A percentile compares a stretch with the other conserved stretches of the same genome.
Conservation (phyloP, 2,329 filamentous ascomycete species). For the Triangularia setosa region DNA sequence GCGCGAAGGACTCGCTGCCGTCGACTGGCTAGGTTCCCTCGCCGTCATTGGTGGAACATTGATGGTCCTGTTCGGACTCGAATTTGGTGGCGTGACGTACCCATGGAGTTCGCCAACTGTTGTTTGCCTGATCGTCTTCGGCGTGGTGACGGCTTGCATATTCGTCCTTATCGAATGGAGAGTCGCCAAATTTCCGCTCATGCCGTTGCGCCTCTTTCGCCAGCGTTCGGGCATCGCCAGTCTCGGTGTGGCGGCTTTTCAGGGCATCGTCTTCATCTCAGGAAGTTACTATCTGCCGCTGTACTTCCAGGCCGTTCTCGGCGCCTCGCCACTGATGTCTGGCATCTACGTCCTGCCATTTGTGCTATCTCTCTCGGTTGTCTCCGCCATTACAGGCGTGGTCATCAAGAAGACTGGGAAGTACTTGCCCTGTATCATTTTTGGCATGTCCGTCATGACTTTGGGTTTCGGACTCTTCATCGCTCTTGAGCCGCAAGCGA, state of each 20-base stretch:
- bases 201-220: slow-evolving; percentile 61
- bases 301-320: slow-evolving; percentile 67
- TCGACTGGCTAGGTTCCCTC: slow-evolving; percentile 59
- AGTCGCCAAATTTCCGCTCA: slow-evolving; percentile 63
- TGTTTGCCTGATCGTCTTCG: slow-evolving; percentile 60
- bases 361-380: slow-evolving; percentile 44
- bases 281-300: slow-evolving; percentile 69
- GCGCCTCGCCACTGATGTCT: slow-evolving; percentile 57
- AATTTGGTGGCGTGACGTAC: slow-evolving; percentile 61
- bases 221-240: slow-evolving; percentile 53
- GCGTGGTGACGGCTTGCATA: slow-evolving; percentile 43
- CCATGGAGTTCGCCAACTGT: slow-evolving; percentile 61
- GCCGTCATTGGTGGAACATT: slow-evolving; percentile 61
- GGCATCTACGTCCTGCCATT: slow-evolving; percentile 61
- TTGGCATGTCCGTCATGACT: slow-evolving; percentile 51
- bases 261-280: slow-evolving; percentile 58
- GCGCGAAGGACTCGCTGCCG: slow-evolving; percentile 55
- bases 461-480: slow-evolving; percentile 57
- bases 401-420: slow-evolving; percentile 52
- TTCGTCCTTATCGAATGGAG: slow-evolving; percentile 61
- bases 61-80: slow-evolving; percentile 67
- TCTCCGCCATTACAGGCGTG: slow-evolving; percentile 40
- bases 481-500: slow-evolving; percentile 48
- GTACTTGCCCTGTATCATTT: slow-evolving; percentile 53
- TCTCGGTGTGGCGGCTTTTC: slow-evolving; percentile 44